phyloP scores from a whole-genome alignment of 306 rosid genomes.

The Abrus precatorius region DNA sequence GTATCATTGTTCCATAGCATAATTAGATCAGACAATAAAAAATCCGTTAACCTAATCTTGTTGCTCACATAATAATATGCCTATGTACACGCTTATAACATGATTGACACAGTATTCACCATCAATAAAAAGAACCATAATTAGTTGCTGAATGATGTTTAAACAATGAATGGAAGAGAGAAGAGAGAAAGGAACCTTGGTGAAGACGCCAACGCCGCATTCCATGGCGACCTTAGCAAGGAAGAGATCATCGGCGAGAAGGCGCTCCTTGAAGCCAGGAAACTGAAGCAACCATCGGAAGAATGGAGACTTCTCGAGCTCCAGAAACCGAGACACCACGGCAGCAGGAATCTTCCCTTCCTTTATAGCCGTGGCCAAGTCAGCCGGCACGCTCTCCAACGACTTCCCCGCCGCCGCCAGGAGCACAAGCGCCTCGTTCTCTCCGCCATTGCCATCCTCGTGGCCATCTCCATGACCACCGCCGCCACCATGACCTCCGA shows the following conservation, averaged over 20 bases:
- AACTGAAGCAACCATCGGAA: conserved; percentile 90
- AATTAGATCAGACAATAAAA: too few relatives aligned
- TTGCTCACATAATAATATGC: not conserved
- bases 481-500: conserved; percentile 48
- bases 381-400: conserved; percentile 76
- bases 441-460: conserved; percentile 52
- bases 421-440: conserved; percentile 70
- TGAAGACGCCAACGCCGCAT: conserved; percentile 94
- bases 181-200: conserved; percentile 66
- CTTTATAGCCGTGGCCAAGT: conserved; percentile 79
- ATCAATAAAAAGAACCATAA: too few relatives aligned
- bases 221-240: conserved; percentile 83
- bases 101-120: too few relatives aligned
- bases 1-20: too few relatives aligned
- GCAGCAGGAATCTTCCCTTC: conserved; percentile 81
- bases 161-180: not conserved
- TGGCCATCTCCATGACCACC: conserved; percentile 47
- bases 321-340: conserved; percentile 73
- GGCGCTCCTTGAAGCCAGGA: conserved; percentile 83
- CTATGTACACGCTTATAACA: too few relatives aligned
- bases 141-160: not conserved
- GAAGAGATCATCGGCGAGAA: conserved; percentile 93
- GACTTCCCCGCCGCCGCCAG: conserved; percentile 75
- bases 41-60: not conserved
- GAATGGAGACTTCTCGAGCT: conserved; percentile 69